These are phyloP conservation scores for Camellia oleifera DNA, from an alignment of 179 eudicot species.

Conservation along the genomic window DNA sequence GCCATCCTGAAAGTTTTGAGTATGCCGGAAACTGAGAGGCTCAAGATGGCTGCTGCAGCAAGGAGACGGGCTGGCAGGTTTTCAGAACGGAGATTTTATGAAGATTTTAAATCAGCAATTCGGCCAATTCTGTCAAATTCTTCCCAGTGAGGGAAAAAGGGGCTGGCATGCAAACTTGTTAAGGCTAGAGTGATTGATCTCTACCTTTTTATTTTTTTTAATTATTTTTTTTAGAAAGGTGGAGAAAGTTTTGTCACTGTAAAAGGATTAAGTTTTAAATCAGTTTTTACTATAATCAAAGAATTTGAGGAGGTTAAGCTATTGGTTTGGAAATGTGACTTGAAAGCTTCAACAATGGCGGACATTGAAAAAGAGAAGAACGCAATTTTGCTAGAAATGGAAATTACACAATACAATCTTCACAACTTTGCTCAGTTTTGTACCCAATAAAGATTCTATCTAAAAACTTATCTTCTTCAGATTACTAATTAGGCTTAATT, in stretches of 20 bases:
- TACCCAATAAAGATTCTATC: too few species aligned
- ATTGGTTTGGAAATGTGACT: too few species aligned
- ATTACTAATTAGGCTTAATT: too few species aligned
- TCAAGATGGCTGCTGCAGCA: constrained; percentile 86
- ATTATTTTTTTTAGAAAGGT: background rate
- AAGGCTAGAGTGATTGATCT: background rate
- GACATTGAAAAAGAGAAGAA: too few species aligned
- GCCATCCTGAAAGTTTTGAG: constrained; percentile 58
- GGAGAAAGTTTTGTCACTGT: background rate
- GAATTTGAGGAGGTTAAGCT: too few species aligned
- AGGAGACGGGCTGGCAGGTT: constrained; percentile 77
- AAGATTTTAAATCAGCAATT: constrained; percentile 66
- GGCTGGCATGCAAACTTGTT: background rate
- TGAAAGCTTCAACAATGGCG: too few species aligned
- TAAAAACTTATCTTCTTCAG: too few species aligned
- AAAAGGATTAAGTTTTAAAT: too few species aligned
- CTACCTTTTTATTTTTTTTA: background rate
- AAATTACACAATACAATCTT: too few species aligned
- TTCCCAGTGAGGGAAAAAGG: constrained; percentile 9
- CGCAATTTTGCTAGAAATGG: too few species aligned
- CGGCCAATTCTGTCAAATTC: constrained; percentile 45
- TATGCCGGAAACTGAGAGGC: constrained; percentile 64
- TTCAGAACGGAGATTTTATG: constrained; percentile 83
- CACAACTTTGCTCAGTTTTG: too few species aligned
- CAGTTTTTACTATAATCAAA: too few species aligned